Evolutionary conservation across 2,329 filamentous ascomycete species (phyloP).

Genomic region (Colletotrichum sp.): DNA sequence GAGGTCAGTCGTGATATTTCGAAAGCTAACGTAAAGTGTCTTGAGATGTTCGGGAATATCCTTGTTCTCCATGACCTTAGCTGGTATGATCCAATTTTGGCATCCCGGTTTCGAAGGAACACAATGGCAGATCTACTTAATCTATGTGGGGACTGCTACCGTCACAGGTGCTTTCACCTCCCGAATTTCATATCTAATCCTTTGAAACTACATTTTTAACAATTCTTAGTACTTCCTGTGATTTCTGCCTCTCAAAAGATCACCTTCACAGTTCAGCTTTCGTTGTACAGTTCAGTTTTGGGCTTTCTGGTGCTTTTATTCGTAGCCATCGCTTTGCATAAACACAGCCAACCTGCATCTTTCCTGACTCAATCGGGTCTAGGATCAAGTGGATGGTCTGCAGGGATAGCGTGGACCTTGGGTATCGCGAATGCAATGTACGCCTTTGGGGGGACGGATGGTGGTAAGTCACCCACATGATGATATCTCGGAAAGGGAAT

Average conservation of each 20-base stretch:
- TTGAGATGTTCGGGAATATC: background rate
- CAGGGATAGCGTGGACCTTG: conserved; percentile 22
- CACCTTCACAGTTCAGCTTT: background rate
- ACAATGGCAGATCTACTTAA: background rate
- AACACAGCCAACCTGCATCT: background rate
- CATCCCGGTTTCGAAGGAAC: background rate
- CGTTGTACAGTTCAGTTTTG: background rate
- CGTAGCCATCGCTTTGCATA: background rate
- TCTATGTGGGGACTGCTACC: background rate
- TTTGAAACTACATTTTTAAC: background rate
- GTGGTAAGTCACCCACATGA: background rate
- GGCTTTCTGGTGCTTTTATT: background rate
- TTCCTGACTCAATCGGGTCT: background rate
- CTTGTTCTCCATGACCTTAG: background rate
- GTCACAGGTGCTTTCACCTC: background rate
- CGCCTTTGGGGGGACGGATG: conserved; percentile 20
- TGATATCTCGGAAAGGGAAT: background rate
- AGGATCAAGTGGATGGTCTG: conserved; percentile 21
- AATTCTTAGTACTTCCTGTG: background rate
- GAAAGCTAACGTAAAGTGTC: background rate
- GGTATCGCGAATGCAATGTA: conserved; percentile 23
- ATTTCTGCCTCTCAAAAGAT: background rate
- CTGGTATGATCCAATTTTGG: background rate
- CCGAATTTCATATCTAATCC: background rate
- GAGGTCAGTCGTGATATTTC: background rate